These are phyloP conservation scores for Dioszegia hungarica DNA, from an alignment of 768 basidiomycete genomes.

Conservation along the genomic window DNA sequence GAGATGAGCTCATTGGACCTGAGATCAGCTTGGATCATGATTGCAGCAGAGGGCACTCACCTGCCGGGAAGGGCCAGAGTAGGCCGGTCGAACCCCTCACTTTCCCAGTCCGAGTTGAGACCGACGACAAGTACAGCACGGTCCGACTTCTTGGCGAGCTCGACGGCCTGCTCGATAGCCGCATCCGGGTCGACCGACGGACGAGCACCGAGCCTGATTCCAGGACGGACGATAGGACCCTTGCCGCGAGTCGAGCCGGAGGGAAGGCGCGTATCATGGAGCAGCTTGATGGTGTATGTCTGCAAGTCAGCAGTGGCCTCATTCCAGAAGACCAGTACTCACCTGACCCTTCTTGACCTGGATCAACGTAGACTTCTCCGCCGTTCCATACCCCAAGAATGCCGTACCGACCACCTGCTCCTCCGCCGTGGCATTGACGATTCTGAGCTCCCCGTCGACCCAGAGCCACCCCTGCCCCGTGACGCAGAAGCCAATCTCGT, in stretches of 20 bases:
- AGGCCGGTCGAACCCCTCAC: conserved; percentile 59
- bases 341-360: conserved; percentile 13
- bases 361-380: not conserved
- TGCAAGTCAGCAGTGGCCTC: not conserved
- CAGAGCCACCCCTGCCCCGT: conserved; percentile 54
- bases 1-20: conserved; percentile 26
- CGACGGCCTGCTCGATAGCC: conserved; percentile 58
- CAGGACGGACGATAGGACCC: conserved; percentile 7
- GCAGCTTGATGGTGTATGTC: conserved; percentile 1
- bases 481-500: conserved; percentile 53
- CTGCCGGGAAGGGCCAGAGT: conserved; percentile 59
- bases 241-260: conserved; percentile 1
- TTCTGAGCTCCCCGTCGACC: conserved; percentile 61
- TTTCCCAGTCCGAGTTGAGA: conserved; percentile 17
- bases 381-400: conserved; percentile 6
- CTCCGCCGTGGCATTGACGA: conserved; percentile 79
- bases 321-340: not conserved
- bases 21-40: conserved; percentile 55
- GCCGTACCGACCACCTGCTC: conserved; percentile 47
- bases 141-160: conserved; percentile 56
- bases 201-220: conserved; percentile 64
- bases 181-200: conserved; percentile 59
- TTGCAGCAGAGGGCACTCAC: conserved; percentile 61
- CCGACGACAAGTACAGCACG: conserved; percentile 23
- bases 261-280: conserved; percentile 10